phyloP scores from a whole-genome alignment of 352 stramenopile genomes.

The Pythium insidiosum region DNA sequence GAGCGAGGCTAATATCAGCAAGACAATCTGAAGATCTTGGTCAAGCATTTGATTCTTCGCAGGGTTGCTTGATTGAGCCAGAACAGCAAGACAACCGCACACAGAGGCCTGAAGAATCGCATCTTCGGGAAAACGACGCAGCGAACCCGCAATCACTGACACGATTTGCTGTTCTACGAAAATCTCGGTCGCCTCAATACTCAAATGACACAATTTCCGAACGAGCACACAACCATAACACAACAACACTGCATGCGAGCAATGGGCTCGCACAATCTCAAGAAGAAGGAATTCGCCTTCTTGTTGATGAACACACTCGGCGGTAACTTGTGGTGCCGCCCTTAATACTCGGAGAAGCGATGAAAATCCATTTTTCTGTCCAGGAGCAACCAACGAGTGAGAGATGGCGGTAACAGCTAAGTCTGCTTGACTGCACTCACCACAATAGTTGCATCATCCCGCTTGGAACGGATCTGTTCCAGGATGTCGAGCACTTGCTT shows the following conservation, averaged over 20 bases:
- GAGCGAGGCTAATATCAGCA: conserved; percentile 38
- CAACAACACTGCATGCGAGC: conserved; percentile 53
- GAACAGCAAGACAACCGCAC: conserved; percentile 46
- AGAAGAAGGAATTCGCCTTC: conserved; percentile 46
- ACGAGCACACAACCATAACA: conserved; percentile 72
- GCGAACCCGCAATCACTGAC: conserved; percentile 29
- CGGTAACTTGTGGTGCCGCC: conserved; percentile 50
- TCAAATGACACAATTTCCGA: conserved; percentile 68
- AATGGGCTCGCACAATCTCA: conserved; percentile 44
- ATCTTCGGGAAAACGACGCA: conserved; percentile 52
- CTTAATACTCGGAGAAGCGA: conserved; percentile 52
- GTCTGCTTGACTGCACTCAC: conserved; percentile 13
- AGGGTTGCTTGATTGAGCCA: conserved; percentile 46
- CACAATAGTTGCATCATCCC: conserved; percentile 34
- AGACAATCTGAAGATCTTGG: conserved; percentile 18
- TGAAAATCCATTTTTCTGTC: conserved; percentile 62
- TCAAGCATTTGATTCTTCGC: conserved; percentile 58
- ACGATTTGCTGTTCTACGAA: conserved; percentile 61
- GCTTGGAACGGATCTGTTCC: conserved; percentile 24
- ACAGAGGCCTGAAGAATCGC: conserved; percentile 60
- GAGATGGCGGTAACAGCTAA: neutral
- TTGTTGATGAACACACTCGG: conserved; percentile 55
- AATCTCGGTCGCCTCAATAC: conserved; percentile 45
- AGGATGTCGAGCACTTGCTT: conserved; percentile 44
- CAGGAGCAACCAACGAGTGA: neutral